Percentiles rank a stretch among this genome's conserved stretches.
Conservation (phyloP, 441 rosid genomes). For the Populus hybrid region DNA sequence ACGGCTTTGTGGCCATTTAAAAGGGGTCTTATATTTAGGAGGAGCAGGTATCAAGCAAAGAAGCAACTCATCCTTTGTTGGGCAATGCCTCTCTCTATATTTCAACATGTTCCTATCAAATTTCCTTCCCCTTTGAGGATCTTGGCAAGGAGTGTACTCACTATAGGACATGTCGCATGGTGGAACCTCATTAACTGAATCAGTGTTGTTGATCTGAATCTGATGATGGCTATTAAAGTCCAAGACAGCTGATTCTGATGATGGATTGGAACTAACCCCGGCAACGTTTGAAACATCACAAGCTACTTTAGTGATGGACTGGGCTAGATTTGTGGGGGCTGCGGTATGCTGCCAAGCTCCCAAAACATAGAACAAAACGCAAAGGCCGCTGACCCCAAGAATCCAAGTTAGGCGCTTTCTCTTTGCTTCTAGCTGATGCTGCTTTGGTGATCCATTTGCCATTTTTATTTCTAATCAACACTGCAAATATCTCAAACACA, state of each 20-base stretch:
- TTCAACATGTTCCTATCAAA: conserved; percentile 77
- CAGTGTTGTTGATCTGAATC: too few species aligned
- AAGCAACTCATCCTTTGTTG: conserved; percentile 61
- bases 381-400: conserved; percentile 55
- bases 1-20: conserved; percentile 95
- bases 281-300: too few species aligned
- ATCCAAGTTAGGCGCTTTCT: conserved; percentile 73
- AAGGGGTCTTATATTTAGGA: conserved; percentile 86
- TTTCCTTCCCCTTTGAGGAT: conserved; percentile 66
- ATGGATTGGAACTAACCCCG: too few species aligned
- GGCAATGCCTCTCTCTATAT: conserved; percentile 93
- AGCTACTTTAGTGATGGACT: too few species aligned
- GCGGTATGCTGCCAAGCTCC: too few species aligned
- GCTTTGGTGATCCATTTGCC: conserved; percentile 51
- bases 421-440: conserved; percentile 53
- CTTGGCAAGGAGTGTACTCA: conserved; percentile 94
- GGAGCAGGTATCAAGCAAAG: conserved; percentile 88
- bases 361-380: too few species aligned
- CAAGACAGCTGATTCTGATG: too few species aligned
- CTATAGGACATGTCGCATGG: too few species aligned
- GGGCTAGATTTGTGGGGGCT: too few species aligned
- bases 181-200: too few species aligned
- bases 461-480: background rate
- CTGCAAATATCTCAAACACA: conserved; percentile 2
- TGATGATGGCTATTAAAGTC: too few species aligned